Evolutionary conservation across 306 rosid genomes (phyloP).

Genomic region (Lotus japonicus): DNA sequence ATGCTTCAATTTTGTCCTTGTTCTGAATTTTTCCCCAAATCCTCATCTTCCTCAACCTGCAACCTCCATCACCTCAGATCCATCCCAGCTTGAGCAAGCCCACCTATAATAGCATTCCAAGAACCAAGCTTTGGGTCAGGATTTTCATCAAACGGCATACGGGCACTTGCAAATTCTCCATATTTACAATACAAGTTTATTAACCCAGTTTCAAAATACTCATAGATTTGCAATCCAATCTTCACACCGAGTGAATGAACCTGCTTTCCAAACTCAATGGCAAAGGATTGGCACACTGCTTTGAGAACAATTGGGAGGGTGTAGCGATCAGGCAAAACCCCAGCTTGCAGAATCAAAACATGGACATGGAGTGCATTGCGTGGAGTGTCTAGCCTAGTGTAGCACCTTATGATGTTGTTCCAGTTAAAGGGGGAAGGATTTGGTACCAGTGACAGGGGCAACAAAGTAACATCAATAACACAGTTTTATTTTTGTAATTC

Average conservation of each 20-base stretch:
- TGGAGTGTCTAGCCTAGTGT: slow-evolving; percentile 46
- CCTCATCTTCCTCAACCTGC: too few species aligned
- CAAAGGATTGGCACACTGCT: slow-evolving; percentile 33
- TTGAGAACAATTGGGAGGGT: slow-evolving; percentile 55
- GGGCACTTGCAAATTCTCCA: slow-evolving; percentile 52
- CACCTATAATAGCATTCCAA: slow-evolving; percentile 62
- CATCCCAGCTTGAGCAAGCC: slow-evolving; percentile 60
- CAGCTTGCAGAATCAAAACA: slow-evolving; percentile 40
- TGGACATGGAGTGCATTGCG: slow-evolving; percentile 36
- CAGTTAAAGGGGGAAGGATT: slow-evolving; percentile 50
- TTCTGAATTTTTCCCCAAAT: too few species aligned
- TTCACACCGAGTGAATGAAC: slow-evolving; percentile 46
- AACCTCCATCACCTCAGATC: too few species aligned
- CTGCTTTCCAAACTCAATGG: slow-evolving; percentile 37
- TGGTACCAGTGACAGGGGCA: too few species aligned
- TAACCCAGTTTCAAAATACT: slow-evolving; percentile 68
- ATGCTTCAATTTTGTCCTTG: too few species aligned
- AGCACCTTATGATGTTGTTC: slow-evolving; percentile 61
- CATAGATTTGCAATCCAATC: slow-evolving; percentile 51
- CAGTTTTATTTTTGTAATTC: too few species aligned
- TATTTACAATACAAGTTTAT: slow-evolving; percentile 43
- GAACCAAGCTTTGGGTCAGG: slow-evolving; percentile 55
- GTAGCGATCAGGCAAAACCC: slow-evolving; percentile 52
- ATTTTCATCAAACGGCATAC: slow-evolving; percentile 49
- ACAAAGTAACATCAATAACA: too few species aligned